Base-by-base conservation (phyloP, 192 early-diverging fungal species). In the Ramicandelaber brevisporus region DNA sequence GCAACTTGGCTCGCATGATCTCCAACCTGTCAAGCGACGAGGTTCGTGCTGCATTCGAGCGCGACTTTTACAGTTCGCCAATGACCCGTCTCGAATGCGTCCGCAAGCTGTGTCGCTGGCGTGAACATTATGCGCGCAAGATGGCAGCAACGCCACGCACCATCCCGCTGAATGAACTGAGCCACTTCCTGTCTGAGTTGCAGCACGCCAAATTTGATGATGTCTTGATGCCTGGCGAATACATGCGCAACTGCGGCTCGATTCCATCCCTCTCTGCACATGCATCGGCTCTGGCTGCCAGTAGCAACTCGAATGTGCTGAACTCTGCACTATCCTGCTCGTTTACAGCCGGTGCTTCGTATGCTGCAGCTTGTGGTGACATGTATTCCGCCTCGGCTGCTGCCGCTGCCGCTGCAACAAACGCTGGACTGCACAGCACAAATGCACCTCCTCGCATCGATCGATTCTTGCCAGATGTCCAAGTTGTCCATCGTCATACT, bases 151-250 rank as follows among this genome's bases (percentile, higher is more conserved):
- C 83, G 21, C 82, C 87, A n/a, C 46, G 63, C 16, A 60, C 56
- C 27, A 81, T 78, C 31, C 67, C 78, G 46, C 55, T 95, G 2
- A 82, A 92, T 38, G 61, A 78, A 36, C 81, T 74, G 43, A 78
- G 72, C 19, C 78, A 81, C 24, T 92, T 87, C 55, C 48, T 99
- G 27, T 83, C 79, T 5, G 95, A 99, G 49, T 96, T 99, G 60
- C 88, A 97, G 43, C 82, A 92, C 48, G 76, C 85, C 43, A 92
- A 90, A 46, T 95, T 97, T 42, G 90, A 95, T 37, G 88, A 96
- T 31, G 78, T 99, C n/a, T 90, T 96, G 38, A 68, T 99, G 4
- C 95, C 95, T 9, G 95, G 95, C 4, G 90, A 99, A 48, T 96
- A 96, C 43, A 50, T 90, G 40, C n/a, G n/a, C n/a, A n/a, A n/a